Base-by-base conservation (phyloP, 176 grass and related monocot species). In the Miscanthus lutarioriparius region DNA sequence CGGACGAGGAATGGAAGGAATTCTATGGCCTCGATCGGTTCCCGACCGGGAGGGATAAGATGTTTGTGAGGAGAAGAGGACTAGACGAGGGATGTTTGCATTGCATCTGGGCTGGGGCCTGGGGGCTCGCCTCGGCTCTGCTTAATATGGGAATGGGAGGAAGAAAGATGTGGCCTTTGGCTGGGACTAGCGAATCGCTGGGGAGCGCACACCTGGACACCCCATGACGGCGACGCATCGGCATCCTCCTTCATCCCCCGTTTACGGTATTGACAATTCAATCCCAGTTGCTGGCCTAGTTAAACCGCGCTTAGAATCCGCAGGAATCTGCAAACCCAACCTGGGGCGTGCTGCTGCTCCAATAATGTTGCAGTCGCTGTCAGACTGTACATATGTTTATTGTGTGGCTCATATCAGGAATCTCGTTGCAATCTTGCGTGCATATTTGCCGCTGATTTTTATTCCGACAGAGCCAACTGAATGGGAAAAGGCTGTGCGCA, bases 221-320 rank as follows among this genome's bases (percentile, higher is more conserved):
- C 66, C 67, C 49, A 51, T 39, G 85, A 93, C 72, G 82, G 88
- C 37, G 88, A 90, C 84, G 56, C 40, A 80, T 90, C 83, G 80
- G 70, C 84, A 75, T 79, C 84, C 43, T 51, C 71, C 61, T 5
- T 2, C 12, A 4, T 5, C 4, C 47, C 78, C 84, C 67, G 67
- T 75, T 76, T 80, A 75, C 64, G 80, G 89, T 35, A 87, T 87
- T 87, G 62, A 87, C 84, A 80, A 80, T 87, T 80, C 62, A 26
- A 75, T 87, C 84, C 71, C 71, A 71, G 51, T 78, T 49, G 74
- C 84, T 63, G 89, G 68, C 69, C 39, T 84, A 63, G 83, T 84
- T 87, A 59, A 91, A 84, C 89, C 71, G 80, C 68, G 80, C 67
- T 65, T 74, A 23, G 39, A 8, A 87, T 80, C 80, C 49, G 20